Conservation (phyloP, 768 basidiomycete genomes). For the Lentinula aciculospora region DNA sequence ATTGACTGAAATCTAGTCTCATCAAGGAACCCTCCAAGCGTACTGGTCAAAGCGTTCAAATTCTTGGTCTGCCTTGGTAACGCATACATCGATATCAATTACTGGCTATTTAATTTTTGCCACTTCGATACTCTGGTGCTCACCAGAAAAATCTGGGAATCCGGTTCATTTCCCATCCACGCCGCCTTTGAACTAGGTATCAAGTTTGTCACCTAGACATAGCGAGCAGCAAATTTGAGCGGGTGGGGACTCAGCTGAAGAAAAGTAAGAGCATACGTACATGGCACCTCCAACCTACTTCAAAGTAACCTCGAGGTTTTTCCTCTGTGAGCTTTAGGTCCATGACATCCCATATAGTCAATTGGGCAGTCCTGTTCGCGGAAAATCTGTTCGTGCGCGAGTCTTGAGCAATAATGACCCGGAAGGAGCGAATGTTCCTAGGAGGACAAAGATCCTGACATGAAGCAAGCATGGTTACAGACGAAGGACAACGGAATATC, state of each 20-base stretch:
- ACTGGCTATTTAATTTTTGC: slow-evolving; percentile 31
- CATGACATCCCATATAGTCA: slow-evolving; percentile 82
- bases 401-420: slow-evolving; percentile 66
- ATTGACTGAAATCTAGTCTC: too few relatives aligned
- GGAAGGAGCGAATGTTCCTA: slow-evolving; percentile 70
- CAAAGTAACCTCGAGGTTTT: slow-evolving; percentile 42
- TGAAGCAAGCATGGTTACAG: not conserved
- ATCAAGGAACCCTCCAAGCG: too few relatives aligned
- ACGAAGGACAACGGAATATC: not conserved
- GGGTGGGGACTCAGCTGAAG: not conserved
- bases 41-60: too few relatives aligned
- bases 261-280: slow-evolving; percentile 32
- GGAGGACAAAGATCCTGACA: slow-evolving; percentile 58
- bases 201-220: slow-evolving; percentile 54
- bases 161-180: slow-evolving; percentile 62
- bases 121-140: slow-evolving; percentile 64
- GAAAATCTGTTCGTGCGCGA: slow-evolving; percentile 46
- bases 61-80: too few relatives aligned
- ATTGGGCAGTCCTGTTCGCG: slow-evolving; percentile 57
- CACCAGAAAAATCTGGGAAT: slow-evolving; percentile 65
- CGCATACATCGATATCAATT: too few relatives aligned
- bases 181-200: slow-evolving; percentile 60
- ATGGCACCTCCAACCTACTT: slow-evolving; percentile 60
- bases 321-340: slow-evolving; percentile 46
- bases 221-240: not conserved